phyloP scores from a whole-genome alignment of 805 yeast genomes.

The Saitoella complicata region DNA sequence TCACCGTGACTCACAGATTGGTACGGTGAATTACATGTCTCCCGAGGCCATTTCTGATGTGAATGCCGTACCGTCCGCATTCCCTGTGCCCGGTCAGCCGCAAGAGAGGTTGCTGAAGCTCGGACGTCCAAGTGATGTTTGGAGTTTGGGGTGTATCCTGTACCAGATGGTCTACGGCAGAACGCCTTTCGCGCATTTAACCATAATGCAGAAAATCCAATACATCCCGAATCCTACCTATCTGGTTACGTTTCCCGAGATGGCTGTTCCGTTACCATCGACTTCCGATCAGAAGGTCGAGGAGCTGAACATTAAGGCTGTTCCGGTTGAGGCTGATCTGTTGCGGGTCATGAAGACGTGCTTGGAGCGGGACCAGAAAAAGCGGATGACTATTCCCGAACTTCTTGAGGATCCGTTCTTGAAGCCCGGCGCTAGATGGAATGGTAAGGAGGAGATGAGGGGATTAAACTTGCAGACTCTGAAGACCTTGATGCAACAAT shows the following conservation, averaged over 20 bases:
- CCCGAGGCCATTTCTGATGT: conserved; percentile 79
- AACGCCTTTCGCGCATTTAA: conserved; percentile 73
- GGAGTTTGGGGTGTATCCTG: conserved; percentile 95
- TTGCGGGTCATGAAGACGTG: conserved; percentile 61
- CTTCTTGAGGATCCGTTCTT: conserved; percentile 50
- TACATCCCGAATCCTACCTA: conserved; percentile 80
- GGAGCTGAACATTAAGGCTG: conserved; percentile 10
- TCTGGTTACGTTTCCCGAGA: conserved; percentile 45
- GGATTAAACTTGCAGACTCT: too few species aligned
- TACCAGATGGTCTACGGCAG: conserved; percentile 90
- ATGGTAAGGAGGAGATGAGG: too few species aligned
- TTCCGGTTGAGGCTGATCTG: conserved; percentile 49
- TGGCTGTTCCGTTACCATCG: background rate
- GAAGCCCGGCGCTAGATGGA: conserved; percentile 30
- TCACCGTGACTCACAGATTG: conserved; percentile 78
- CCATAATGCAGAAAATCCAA: conserved; percentile 58
- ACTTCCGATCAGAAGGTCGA: background rate
- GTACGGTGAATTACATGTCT: conserved; percentile 96
- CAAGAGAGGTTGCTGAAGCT: conserved; percentile 39
- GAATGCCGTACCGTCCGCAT: conserved; percentile 22
- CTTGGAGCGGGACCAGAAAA: conserved; percentile 50
- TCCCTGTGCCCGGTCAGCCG: conserved; percentile 18
- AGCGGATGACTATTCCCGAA: conserved; percentile 47
- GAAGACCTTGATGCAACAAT: too few species aligned
- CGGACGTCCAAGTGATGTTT: conserved; percentile 88